Evolutionary conservation across 73 alveolate species (phyloP).

Genomic region (Tetrahymena malaccensis): DNA sequence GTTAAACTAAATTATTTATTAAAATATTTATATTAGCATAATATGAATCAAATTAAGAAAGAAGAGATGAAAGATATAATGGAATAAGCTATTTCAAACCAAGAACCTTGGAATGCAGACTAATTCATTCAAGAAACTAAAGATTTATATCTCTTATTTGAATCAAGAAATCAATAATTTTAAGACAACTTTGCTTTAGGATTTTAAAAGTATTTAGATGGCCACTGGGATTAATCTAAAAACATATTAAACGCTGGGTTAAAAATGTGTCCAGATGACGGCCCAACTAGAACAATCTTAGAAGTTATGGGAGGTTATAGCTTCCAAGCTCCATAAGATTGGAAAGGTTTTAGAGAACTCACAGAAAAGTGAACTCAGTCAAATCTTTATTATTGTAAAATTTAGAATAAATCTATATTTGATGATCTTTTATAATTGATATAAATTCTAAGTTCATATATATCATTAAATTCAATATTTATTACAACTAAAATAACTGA

Average conservation of each 20-base stretch:
- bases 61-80: constrained; percentile 10
- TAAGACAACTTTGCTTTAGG: constrained; percentile 29
- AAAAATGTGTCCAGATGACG: constrained; percentile 55
- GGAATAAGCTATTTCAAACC: neutral
- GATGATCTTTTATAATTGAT: too few species aligned
- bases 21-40: neutral
- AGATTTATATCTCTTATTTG: constrained; percentile 13
- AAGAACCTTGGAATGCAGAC: constrained; percentile 20
- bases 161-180: constrained; percentile 6
- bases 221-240: constrained; percentile 53
- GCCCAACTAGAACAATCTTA: constrained; percentile 55
- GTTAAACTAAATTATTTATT: too few species aligned
- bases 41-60: constrained; percentile 13
- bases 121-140: constrained; percentile 11
- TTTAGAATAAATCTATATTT: neutral
- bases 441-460: neutral
- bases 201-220: constrained; percentile 35
- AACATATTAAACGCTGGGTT: constrained; percentile 27
- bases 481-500: neutral
- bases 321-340: constrained; percentile 68
- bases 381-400: neutral
- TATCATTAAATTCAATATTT: neutral
- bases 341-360: constrained; percentile 80
- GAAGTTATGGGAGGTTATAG: constrained; percentile 45
- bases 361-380: constrained; percentile 58